Percentiles rank a stretch among this genome's conserved stretches.
Conservation (phyloP, 2,329 filamentous ascomycete species). For the Colletotrichum lupini region DNA sequence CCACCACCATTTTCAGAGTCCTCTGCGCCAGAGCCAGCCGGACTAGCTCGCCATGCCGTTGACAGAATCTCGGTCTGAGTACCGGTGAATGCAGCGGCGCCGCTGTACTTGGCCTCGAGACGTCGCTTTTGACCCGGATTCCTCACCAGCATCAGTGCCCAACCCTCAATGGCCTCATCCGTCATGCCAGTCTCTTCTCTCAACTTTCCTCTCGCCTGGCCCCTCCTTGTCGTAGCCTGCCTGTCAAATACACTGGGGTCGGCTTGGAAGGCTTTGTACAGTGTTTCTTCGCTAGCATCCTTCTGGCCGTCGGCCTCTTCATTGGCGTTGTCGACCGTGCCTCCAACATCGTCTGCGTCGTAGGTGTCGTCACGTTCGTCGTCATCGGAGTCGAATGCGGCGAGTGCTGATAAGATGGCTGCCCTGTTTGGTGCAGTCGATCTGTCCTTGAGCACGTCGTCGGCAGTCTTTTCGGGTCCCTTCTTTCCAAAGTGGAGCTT, state of each 20-base stretch:
- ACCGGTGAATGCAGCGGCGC: conserved; percentile 65
- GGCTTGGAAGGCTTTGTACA: conserved; percentile 79
- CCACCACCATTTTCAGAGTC: conserved; percentile 62
- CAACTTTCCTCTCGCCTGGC: conserved; percentile 70
- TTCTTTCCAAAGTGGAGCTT: conserved; percentile 84
- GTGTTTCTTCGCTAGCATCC: conserved; percentile 72
- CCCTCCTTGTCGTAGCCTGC: conserved; percentile 75
- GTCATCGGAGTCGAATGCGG: conserved; percentile 91
- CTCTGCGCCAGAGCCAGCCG: conserved; percentile 66
- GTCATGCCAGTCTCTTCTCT: conserved; percentile 87
- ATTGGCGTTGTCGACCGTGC: conserved; percentile 79
- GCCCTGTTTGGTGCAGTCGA: conserved; percentile 79
- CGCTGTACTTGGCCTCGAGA: conserved; percentile 76
- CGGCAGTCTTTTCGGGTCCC: conserved; percentile 72
- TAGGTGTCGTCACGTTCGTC: conserved; percentile 98
- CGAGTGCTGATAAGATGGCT: conserved; percentile 87
- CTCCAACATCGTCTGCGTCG: conserved; percentile 90
- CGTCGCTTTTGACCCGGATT: conserved; percentile 75
- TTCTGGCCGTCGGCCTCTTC: conserved; percentile 60
- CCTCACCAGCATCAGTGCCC: conserved; percentile 85
- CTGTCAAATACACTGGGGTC: conserved; percentile 76
- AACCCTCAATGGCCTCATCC: conserved; percentile 94
- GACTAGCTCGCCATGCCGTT: conserved; percentile 72
- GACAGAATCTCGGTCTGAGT: conserved; percentile 72
- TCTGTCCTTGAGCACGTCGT: conserved; percentile 75